Evolutionary conservation across 129 eudicot genomes (phyloP).

Genomic region (Centaurea solstitialis): DNA sequence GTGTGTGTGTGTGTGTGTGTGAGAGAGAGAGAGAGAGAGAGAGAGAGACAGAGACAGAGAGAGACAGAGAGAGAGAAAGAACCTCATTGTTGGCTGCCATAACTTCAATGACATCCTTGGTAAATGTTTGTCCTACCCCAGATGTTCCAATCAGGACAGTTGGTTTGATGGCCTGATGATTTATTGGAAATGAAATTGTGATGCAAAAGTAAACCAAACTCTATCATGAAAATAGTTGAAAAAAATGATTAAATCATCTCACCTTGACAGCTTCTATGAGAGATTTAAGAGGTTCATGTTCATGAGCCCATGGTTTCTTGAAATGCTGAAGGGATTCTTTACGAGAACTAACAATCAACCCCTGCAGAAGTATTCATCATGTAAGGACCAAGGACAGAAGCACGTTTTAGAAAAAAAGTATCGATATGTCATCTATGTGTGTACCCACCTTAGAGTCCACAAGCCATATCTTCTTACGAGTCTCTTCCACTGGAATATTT

Average conservation of each 20-base stretch:
- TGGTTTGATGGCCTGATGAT: constrained; percentile 75
- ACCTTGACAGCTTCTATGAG: constrained; percentile 93
- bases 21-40: constrained; percentile 16
- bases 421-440: constrained; percentile 3
- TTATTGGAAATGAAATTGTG: neutral
- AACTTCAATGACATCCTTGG: constrained; percentile 84
- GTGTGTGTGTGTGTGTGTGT: neutral
- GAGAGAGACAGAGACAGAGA: constrained; percentile 12
- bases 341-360: constrained; percentile 77
- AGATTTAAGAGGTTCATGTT: constrained; percentile 61
- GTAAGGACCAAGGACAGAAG: constrained; percentile 8
- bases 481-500: constrained; percentile 64
- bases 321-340: constrained; percentile 88
- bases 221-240: neutral
- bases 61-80: constrained; percentile 30
- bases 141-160: constrained; percentile 89
- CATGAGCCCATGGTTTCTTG: constrained; percentile 98
- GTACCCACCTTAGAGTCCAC: constrained; percentile 85
- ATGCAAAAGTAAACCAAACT: neutral
- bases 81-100: constrained; percentile 83
- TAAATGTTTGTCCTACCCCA: constrained; percentile 82
- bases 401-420: neutral
- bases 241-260: neutral
- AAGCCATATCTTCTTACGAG: constrained; percentile 92
- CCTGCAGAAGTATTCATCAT: constrained; percentile 49